Percentiles rank a stretch among this genome's conserved stretches.
These are phyloP conservation scores for Styphnolobium japonicum DNA, from an alignment of 306 rosid genomes.

Conservation along the genomic window DNA sequence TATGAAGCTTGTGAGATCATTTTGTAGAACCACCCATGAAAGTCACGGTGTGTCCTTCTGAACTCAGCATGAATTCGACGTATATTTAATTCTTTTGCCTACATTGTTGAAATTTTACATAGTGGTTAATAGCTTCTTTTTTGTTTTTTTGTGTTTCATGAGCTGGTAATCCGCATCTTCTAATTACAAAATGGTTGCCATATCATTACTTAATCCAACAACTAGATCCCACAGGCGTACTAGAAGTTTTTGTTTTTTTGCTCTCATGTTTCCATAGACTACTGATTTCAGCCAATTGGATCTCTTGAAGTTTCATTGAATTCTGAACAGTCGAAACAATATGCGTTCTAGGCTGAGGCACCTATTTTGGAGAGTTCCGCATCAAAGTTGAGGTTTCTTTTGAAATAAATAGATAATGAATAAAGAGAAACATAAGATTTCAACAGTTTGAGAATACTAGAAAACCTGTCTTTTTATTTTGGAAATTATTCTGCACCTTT, in stretches of 20 bases:
- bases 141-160: not conserved
- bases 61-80: not conserved
- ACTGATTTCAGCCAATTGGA: not conserved
- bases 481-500: not conserved
- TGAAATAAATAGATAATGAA: not conserved
- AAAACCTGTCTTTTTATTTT: constrained; percentile 3
- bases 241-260: not conserved
- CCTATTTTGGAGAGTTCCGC: not conserved
- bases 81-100: not conserved
- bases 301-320: not conserved
- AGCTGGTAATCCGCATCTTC: not conserved
- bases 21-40: constrained; percentile 68
- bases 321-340: not conserved
- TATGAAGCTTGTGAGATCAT: constrained; percentile 94
- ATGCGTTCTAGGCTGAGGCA: not conserved
- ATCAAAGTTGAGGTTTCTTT: not conserved
- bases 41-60: constrained; percentile 48
- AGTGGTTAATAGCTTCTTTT: not conserved
- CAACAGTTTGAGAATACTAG: not conserved
- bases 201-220: not conserved
- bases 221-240: not conserved
- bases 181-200: not conserved
- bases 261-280: not conserved
- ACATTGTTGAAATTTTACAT: not conserved
- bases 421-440: not conserved